phyloP scores from a whole-genome alignment of 345 rosid species.

The Luvunga scandens region DNA sequence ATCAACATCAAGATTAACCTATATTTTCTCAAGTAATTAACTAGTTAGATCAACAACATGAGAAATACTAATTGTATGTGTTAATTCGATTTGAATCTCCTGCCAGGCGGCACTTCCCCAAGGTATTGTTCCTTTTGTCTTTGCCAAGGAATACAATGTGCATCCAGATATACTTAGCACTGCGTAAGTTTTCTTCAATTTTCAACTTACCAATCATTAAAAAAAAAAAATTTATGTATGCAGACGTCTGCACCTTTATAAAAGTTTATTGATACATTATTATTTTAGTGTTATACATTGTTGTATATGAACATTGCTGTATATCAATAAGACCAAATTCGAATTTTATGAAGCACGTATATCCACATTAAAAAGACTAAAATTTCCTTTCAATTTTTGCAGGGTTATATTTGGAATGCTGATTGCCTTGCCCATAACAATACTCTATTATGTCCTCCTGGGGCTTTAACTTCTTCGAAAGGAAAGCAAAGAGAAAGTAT shows the following conservation, averaged over 20 bases:
- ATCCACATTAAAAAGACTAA: no score
- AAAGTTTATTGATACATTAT: no score
- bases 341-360: no score
- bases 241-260: no score
- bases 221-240: no score
- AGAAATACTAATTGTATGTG: no score
- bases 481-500: neutral
- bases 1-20: no score
- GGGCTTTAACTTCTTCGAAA: constrained; percentile 26
- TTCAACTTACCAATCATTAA: neutral
- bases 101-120: constrained; percentile 45
- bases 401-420: constrained; percentile 53
- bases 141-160: constrained; percentile 43
- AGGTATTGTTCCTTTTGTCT: constrained; percentile 45
- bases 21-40: no score
- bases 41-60: no score
- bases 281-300: no score
- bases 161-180: constrained; percentile 48
- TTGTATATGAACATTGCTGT: no score
- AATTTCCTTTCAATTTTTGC: neutral
- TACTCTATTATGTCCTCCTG: constrained; percentile 38
- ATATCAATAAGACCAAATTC: no score
- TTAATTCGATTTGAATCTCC: neutral
- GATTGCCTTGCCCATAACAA: constrained; percentile 46
- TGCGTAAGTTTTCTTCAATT: constrained; percentile 28